phyloP scores from a whole-genome alignment of 257 asterid species.

The Cinchona pubescens region DNA sequence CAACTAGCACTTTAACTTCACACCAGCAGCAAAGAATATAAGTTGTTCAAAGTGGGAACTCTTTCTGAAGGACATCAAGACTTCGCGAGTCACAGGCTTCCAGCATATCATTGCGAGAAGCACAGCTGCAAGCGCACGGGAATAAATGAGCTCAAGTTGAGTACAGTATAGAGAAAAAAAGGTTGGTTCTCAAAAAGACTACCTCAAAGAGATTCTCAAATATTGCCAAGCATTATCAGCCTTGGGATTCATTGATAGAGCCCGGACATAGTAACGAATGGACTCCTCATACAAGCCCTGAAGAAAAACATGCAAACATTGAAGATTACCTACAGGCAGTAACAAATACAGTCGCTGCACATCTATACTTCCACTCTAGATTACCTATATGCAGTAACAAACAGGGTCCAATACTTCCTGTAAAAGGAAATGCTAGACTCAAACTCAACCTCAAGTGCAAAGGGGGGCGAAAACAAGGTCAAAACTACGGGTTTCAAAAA shows the following conservation, averaged over 20 bases:
- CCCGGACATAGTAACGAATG: constrained; percentile 92
- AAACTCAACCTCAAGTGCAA: not conserved
- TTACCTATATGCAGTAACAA: too few relatives aligned
- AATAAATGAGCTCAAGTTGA: constrained; percentile 8
- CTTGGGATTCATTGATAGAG: constrained; percentile 92
- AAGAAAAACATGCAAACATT: constrained; percentile 10
- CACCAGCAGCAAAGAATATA: not conserved
- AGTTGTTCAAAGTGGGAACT: constrained; percentile 65
- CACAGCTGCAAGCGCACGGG: constrained; percentile 55
- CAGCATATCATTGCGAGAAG: constrained; percentile 84
- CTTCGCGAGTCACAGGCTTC: constrained; percentile 91
- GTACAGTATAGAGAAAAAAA: not conserved
- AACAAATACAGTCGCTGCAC: too few relatives aligned
- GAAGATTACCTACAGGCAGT: not conserved
- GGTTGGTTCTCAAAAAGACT: constrained; percentile 13
- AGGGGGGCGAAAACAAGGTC: not conserved
- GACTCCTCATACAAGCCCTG: constrained; percentile 98
- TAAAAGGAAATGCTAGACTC: not conserved
- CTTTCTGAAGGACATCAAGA: constrained; percentile 87
- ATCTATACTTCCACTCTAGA: too few relatives aligned
- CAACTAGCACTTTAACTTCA: not conserved
- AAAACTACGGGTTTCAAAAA: not conserved
- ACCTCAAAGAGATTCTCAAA: constrained; percentile 93
- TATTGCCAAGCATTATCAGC: constrained; percentile 99
- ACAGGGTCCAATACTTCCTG: not conserved